Conservation (phyloP, 2,329 filamentous ascomycete species). For the Phaeoacremonium minimum region DNA sequence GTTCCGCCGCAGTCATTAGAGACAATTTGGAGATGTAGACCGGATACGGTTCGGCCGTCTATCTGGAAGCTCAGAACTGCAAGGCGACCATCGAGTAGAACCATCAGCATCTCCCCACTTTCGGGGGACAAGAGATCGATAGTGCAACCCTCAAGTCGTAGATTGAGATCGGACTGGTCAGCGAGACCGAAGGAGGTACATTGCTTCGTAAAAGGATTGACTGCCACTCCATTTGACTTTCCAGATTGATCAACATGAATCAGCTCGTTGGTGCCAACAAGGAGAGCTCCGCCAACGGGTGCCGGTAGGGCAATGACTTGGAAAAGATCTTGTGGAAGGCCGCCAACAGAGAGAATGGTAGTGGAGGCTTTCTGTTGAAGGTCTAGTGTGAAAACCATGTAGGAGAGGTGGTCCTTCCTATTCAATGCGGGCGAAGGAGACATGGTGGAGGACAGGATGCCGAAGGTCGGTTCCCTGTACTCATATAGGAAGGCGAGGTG, state of each 20-base stretch:
- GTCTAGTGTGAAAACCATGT: constrained; percentile 93
- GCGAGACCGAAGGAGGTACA: constrained; percentile 78
- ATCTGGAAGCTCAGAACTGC: constrained; percentile 77
- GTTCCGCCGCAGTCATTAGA: constrained; percentile 57
- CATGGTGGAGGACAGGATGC: constrained; percentile 77
- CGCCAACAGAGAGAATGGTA: constrained; percentile 79
- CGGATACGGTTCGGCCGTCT: constrained; percentile 87
- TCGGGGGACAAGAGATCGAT: constrained; percentile 74
- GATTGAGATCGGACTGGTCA: constrained; percentile 76
- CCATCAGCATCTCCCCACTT: constrained; percentile 78
- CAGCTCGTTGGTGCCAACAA: constrained; percentile 84
- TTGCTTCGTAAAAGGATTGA: constrained; percentile 84
- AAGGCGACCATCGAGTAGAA: constrained; percentile 71
- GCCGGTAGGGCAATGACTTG: constrained; percentile 77
- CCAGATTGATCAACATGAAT: constrained; percentile 96
- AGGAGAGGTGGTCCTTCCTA: constrained; percentile 79
- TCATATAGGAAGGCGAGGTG: constrained; percentile 92
- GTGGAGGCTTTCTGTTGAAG: constrained; percentile 91
- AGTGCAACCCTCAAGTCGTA: constrained; percentile 77
- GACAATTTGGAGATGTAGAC: constrained; percentile 69
- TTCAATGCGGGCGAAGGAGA: constrained; percentile 74
- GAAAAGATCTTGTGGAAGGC: constrained; percentile 83
- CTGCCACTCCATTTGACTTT: constrained; percentile 85
- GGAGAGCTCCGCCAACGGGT: constrained; percentile 82
- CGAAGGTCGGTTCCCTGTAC: constrained; percentile 96